A percentile compares a stretch with the other conserved stretches of the same genome.
These are phyloP conservation scores for Candida sanyaensis DNA, from an alignment of 1,139 yeast genomes.

Conservation along the genomic window DNA sequence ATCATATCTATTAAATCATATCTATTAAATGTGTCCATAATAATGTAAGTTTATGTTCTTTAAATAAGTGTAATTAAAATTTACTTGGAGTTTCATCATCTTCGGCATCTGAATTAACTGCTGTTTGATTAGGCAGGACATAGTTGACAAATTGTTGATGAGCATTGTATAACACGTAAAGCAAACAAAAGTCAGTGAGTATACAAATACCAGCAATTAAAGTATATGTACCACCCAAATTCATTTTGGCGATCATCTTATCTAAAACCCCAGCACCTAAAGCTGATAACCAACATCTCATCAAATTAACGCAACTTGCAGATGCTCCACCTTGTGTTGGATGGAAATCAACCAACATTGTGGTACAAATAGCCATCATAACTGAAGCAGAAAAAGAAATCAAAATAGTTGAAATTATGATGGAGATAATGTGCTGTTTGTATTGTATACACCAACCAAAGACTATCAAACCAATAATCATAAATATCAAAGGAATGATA, in stretches of 20 bases:
- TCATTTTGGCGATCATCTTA: slow-evolving; percentile 20
- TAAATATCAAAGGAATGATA: slow-evolving; percentile 24
- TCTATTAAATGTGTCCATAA: slow-evolving; percentile 8
- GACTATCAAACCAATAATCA: slow-evolving; percentile 30
- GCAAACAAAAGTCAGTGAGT: slow-evolving; percentile 20
- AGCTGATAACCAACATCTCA: slow-evolving; percentile 40
- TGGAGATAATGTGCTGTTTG: slow-evolving; percentile 25
- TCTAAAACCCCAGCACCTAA: slow-evolving; percentile 34
- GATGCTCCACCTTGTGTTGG: slow-evolving; percentile 37
- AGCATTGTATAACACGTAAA: slow-evolving; percentile 15
- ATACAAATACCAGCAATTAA: slow-evolving; percentile 33
- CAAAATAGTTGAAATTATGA: slow-evolving; percentile 32
- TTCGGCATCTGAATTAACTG: slow-evolving; percentile 4
- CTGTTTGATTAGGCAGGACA: slow-evolving; percentile 4
- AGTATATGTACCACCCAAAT: slow-evolving; percentile 40
- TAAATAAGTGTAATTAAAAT: neutral
- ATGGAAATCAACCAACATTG: slow-evolving; percentile 38
- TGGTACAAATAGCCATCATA: slow-evolving; percentile 31
- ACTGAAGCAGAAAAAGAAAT: slow-evolving; percentile 30
- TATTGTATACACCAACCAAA: slow-evolving; percentile 45
- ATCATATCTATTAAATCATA: slow-evolving; percentile 12
- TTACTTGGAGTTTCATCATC: neutral
- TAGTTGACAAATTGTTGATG: slow-evolving; percentile 1
- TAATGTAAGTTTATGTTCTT: neutral
- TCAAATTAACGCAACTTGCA: slow-evolving; percentile 38